A percentile compares a stretch with the other conserved stretches of the same genome.
phyloP scores from a whole-genome alignment of 441 rosid species.

The California macrophylla region DNA sequence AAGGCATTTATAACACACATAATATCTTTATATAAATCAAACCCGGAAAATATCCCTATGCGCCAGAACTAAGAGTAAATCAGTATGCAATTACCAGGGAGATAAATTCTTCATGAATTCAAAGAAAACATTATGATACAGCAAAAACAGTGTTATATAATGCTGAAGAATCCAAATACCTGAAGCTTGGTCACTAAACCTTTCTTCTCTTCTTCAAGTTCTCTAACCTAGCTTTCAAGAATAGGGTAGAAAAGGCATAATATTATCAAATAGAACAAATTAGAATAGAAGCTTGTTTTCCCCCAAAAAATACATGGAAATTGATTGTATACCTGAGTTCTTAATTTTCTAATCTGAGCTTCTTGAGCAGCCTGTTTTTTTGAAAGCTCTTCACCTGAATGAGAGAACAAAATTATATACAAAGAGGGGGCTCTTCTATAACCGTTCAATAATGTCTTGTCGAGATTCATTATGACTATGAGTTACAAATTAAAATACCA shows the following conservation, averaged over 20 bases:
- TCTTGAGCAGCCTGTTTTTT: constrained; percentile 96
- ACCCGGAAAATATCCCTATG: neutral
- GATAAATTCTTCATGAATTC: neutral
- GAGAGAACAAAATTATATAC: constrained; percentile 11
- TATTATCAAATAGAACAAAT: neutral
- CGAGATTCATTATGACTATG: neutral
- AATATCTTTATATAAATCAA: neutral
- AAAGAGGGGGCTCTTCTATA: neutral
- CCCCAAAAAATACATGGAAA: neutral
- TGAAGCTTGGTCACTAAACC: constrained; percentile 83
- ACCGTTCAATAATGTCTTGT: neutral
- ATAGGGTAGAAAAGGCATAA: constrained; percentile 16
- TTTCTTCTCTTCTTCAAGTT: constrained; percentile 95
- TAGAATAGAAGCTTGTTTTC: neutral
- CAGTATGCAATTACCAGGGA: neutral
- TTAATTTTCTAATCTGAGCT: constrained; percentile 82
- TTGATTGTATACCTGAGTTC: constrained; percentile 64
- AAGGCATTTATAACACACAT: neutral
- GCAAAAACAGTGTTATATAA: neutral
- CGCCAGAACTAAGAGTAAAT: neutral
- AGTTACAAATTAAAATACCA: neutral
- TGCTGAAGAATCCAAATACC: constrained; percentile 40
- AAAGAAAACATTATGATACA: neutral
- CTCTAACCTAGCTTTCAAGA: constrained; percentile 57
- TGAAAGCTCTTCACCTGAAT: constrained; percentile 92